Base-by-base conservation (phyloP, 2,329 filamentous ascomycete species). In the Calonectria leucothoes region DNA sequence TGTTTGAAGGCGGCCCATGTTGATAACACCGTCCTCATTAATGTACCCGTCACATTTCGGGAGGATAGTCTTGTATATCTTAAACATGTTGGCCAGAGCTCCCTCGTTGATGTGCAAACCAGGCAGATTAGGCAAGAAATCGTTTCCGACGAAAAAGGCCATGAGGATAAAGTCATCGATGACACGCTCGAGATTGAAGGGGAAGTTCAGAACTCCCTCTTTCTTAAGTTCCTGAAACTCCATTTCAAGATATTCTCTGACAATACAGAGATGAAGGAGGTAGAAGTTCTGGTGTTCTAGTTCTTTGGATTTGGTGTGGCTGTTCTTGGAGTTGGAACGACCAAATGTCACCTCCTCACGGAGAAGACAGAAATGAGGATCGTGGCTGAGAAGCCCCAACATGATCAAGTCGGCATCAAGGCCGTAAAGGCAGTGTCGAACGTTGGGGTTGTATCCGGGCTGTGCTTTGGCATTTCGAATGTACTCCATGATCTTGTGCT, bases 401-500 rank as follows among this genome's bases (percentile, higher is more conserved):
- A 99, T 99, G 88, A 99, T 99, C 76, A 99, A 88, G 87, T 99
- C 97, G 55, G 97, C 97, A 86, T 99, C 97, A 64, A 99, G 90
- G 29, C 97, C 97, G 85, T 99, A 99, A 75, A 99, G 89, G 85
- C 97, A 99, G 86, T 99, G 97, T 71, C 97, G 94, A 75, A 98
- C 92, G 81, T 99, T 98, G 64, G 95, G 91, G 83, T 98, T 93
- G 85, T 99, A 99, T 76, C 93, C 92, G 2, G 94, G 94, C 85
- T 99, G 97, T 63, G 96, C 95, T 88, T 98, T 98, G 75, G 97
- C 95, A 85, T 97, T 95, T 79, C 97, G 94, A 84, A 99, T 99
- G 85, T 99, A 99, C 86, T 99, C 97, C 97, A 99, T 99, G 86
- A 99, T 98, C 88, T 99, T 99, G 88, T 99, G 97, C 85, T 99